A percentile compares a stretch with the other conserved stretches of the same genome.
These are phyloP conservation scores for Diplosphaera chodatii DNA, from an alignment of 139 green algal species.

Conservation along the genomic window DNA sequence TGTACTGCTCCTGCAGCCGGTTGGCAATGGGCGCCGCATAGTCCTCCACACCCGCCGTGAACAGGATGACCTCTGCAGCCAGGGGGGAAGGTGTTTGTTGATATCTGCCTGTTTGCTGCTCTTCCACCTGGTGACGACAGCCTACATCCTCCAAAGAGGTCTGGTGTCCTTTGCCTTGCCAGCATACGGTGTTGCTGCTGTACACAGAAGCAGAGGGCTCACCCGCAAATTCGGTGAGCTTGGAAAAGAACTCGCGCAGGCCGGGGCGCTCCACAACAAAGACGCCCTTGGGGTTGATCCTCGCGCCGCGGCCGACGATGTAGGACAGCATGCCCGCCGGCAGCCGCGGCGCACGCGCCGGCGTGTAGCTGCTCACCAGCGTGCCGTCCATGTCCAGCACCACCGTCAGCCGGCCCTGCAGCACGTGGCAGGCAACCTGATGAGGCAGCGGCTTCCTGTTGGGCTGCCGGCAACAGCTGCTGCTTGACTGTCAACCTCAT, in stretches of 20 bases:
- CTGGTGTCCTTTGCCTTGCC: too few relatives aligned
- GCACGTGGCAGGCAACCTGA: background rate
- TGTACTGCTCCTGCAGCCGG: conserved; percentile 48
- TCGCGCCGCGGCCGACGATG: conserved; percentile 57
- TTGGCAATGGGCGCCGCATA: conserved; percentile 79
- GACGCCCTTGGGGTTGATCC: conserved; percentile 73
- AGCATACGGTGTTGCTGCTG: too few relatives aligned
- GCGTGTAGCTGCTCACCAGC: conserved; percentile 72
- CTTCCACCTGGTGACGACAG: too few relatives aligned
- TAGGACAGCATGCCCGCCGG: conserved; percentile 47
- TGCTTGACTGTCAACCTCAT: too few relatives aligned
- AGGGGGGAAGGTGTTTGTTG: too few relatives aligned
- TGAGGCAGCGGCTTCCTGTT: background rate
- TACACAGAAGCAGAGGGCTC: background rate
- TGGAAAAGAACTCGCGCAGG: conserved; percentile 63
- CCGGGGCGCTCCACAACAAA: conserved; percentile 82
- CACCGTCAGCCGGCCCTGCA: conserved; percentile 48
- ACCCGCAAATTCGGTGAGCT: conserved; percentile 24
- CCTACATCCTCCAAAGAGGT: too few relatives aligned
- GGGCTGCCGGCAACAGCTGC: background rate
- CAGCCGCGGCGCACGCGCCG: conserved; percentile 55
- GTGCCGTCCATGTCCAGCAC: conserved; percentile 88
- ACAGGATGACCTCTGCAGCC: conserved; percentile 72
- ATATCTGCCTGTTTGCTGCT: too few relatives aligned
- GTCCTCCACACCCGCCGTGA: conserved; percentile 83